A percentile compares a stretch with the other conserved stretches of the same genome.
phyloP scores from a whole-genome alignment of 139 green algal species.

The Tetraselmis chui region DNA sequence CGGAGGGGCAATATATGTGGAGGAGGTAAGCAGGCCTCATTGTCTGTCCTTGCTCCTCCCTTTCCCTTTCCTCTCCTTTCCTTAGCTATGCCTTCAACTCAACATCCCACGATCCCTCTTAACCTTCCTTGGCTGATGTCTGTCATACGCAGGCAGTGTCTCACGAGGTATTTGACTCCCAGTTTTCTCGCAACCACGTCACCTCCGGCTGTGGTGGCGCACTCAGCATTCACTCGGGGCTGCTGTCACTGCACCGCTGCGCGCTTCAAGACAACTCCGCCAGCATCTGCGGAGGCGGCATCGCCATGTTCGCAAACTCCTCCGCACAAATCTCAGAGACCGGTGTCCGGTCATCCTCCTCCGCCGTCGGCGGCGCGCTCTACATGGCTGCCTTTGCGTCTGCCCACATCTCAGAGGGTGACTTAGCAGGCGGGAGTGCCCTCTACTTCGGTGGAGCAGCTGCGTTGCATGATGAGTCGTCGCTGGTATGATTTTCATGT shows the following conservation, averaged over 20 bases:
- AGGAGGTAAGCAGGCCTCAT: too few species aligned
- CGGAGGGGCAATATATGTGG: not conserved
- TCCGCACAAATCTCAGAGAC: not conserved
- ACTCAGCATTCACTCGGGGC: not conserved
- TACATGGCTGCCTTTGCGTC: not conserved
- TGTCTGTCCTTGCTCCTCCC: too few species aligned
- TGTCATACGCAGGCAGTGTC: not conserved
- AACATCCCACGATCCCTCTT: too few species aligned
- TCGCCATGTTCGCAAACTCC: not conserved
- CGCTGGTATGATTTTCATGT: not conserved
- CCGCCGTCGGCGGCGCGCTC: not conserved
- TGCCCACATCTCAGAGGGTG: not conserved
- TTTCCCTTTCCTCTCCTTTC: too few species aligned
- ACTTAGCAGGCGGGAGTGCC: not conserved
- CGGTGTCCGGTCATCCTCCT: not conserved
- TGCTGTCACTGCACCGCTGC: not conserved
- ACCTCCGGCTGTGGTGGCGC: not conserved
- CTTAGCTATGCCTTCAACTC: too few species aligned
- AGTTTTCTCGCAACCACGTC: not conserved
- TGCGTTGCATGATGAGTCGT: not conserved
- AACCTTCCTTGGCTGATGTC: too few species aligned
- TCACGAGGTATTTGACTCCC: not conserved
- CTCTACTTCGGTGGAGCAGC: not conserved
- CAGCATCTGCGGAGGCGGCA: not conserved
- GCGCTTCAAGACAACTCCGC: not conserved